phyloP scores from a whole-genome alignment of 2,329 filamentous ascomycete species.

The Lasiodiplodia sp. region DNA sequence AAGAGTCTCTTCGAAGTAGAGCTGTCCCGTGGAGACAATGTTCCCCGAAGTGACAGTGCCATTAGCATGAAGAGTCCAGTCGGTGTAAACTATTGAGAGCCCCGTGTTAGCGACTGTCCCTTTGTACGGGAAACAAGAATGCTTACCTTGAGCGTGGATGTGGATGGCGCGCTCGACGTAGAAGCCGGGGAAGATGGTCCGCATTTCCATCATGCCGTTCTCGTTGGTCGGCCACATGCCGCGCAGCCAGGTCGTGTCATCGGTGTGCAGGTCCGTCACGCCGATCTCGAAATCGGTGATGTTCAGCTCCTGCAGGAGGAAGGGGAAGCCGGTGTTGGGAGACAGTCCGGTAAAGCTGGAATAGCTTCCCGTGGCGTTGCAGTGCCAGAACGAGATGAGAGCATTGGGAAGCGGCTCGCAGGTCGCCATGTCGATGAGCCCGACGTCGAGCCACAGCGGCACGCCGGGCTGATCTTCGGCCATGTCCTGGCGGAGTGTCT shows the following conservation, averaged over 20 bases:
- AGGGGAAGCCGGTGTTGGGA: slow-evolving; percentile 14
- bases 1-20: slow-evolving; percentile 43
- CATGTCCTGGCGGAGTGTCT: slow-evolving; percentile 43
- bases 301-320: slow-evolving; percentile 41
- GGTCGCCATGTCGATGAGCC: slow-evolving; percentile 50
- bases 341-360: slow-evolving; percentile 40
- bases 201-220: slow-evolving; percentile 40
- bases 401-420: slow-evolving; percentile 49
- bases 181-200: slow-evolving; percentile 37
- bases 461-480: slow-evolving; percentile 47
- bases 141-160: slow-evolving; percentile 34
- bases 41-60: slow-evolving; percentile 40
- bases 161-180: slow-evolving; percentile 38
- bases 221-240: slow-evolving; percentile 41
- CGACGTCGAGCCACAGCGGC: slow-evolving; percentile 49
- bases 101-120: neutral
- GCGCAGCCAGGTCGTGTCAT: slow-evolving; percentile 41
- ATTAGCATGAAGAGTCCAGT: slow-evolving; percentile 39
- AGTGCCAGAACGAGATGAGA: slow-evolving; percentile 48
- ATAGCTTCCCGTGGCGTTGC: slow-evolving; percentile 39
- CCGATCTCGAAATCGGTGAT: slow-evolving; percentile 33
- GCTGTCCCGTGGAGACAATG: slow-evolving; percentile 43
- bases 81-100: slow-evolving; percentile 30
- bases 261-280: slow-evolving; percentile 36
- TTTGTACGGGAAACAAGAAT: too few relatives aligned